Percentiles rank a stretch among this genome's conserved stretches.
phyloP scores from a whole-genome alignment of 176 grass and related monocot species.

The Eleusine coracana region DNA sequence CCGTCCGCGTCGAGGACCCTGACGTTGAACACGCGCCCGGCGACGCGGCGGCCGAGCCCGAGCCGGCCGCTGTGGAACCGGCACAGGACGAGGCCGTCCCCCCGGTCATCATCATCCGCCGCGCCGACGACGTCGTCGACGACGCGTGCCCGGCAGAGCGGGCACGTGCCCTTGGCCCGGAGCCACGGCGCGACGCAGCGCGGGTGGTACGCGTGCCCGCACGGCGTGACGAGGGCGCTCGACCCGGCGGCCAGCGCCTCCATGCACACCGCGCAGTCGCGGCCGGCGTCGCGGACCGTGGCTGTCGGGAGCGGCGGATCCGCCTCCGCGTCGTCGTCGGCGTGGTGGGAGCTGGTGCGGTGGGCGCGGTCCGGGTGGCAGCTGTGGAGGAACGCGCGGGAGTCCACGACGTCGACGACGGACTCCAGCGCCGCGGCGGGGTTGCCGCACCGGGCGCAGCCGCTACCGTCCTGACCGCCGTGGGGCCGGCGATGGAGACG shows the following conservation, averaged over 20 bases:
- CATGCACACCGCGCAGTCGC: constrained; percentile 40
- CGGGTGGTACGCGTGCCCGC: constrained; percentile 39
- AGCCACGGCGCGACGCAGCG: constrained; percentile 38
- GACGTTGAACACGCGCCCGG: neutral
- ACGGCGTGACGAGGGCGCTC: constrained; percentile 20
- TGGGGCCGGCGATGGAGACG: neutral
- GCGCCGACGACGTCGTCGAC: too few relatives aligned
- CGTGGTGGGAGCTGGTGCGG: neutral
- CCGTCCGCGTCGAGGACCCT: neutral
- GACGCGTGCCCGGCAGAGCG: constrained; percentile 25
- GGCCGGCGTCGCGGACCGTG: constrained; percentile 4
- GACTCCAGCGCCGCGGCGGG: neutral
- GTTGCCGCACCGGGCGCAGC: neutral
- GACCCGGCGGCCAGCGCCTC: constrained; percentile 1
- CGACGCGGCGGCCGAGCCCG: constrained; percentile 25
- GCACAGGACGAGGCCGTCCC: constrained; percentile 37
- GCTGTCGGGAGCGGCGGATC: neutral
- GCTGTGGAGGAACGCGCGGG: neutral
- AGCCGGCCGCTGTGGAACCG: neutral
- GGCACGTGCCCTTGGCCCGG: constrained; percentile 17
- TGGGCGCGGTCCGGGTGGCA: neutral
- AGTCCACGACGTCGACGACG: constrained; percentile 20
- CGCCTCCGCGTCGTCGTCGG: neutral
- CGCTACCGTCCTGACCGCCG: neutral
- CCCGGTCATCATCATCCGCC: too few relatives aligned